phyloP scores from a whole-genome alignment of 495 filamentous ascomycete genomes.

The Podospora pseudocomata region DNA sequence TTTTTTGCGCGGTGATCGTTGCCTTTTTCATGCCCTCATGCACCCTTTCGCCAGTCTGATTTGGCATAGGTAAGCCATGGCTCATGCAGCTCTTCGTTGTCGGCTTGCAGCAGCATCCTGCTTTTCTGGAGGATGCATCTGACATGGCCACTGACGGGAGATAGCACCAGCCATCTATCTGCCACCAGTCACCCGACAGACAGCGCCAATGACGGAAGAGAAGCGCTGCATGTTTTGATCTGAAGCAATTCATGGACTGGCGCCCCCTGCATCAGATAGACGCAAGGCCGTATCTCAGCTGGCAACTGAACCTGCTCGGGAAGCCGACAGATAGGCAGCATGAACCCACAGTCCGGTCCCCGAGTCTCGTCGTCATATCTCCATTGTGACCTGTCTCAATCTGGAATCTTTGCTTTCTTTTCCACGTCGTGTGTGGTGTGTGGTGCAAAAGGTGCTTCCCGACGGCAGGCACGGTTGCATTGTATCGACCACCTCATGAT shows the following conservation, averaged over 20 bases:
- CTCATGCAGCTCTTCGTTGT: background rate
- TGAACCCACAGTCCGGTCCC: background rate
- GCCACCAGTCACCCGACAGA: background rate
- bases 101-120: constrained; percentile 1
- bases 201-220: background rate
- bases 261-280: constrained; percentile 1
- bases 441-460: constrained; percentile 10
- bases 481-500: background rate
- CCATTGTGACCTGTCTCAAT: constrained; percentile 6
- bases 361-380: background rate
- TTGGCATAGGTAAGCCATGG: background rate
- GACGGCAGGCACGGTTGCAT: background rate
- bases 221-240: background rate
- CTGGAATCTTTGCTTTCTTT: constrained; percentile 8
- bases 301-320: constrained; percentile 1
- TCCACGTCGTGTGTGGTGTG: background rate
- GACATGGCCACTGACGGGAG: constrained; percentile 1
- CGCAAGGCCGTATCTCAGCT: constrained; percentile 5
- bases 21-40: background rate
- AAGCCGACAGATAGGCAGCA: background rate
- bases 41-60: background rate
- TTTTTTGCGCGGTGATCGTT: constrained; percentile 17
- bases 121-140: constrained; percentile 7
- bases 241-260: background rate
- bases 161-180: background rate